phyloP scores from a whole-genome alignment of 1,139 yeast genomes.

The Geotrichum aggregatum region DNA sequence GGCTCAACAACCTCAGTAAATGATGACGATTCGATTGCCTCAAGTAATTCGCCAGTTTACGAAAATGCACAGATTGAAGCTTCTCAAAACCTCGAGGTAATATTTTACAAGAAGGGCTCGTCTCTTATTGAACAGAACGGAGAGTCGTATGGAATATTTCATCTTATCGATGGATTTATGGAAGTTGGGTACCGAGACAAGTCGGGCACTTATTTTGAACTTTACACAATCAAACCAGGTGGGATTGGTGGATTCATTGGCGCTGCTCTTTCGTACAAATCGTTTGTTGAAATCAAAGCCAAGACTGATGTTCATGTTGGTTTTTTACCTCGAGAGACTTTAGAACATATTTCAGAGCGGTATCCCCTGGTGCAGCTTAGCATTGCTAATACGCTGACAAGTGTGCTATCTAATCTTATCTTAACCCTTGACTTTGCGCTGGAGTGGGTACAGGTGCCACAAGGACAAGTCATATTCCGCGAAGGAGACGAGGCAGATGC shows the following conservation, averaged over 20 bases:
- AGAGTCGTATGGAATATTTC: constrained; percentile 68
- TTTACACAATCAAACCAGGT: constrained; percentile 67
- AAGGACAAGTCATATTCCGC: constrained; percentile 73
- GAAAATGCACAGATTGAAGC: constrained; percentile 60
- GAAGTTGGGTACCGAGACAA: constrained; percentile 51
- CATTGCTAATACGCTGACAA: constrained; percentile 68
- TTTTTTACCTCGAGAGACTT: constrained; percentile 56
- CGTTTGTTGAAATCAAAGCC: constrained; percentile 68
- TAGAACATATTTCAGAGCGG: constrained; percentile 67
- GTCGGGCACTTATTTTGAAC: constrained; percentile 38
- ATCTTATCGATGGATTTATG: constrained; percentile 70
- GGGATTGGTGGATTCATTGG: constrained; percentile 87
- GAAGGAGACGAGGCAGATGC: constrained; percentile 92
- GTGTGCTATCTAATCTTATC: constrained; percentile 61
- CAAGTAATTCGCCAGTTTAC: constrained; percentile 27
- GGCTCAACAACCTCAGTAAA: constrained; percentile 4
- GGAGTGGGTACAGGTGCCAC: constrained; percentile 89
- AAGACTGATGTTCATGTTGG: constrained; percentile 63
- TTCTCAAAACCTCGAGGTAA: constrained; percentile 56
- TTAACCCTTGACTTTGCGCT: constrained; percentile 81
- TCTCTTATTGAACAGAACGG: constrained; percentile 61
- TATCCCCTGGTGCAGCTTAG: constrained; percentile 72
- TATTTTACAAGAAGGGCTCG: constrained; percentile 52
- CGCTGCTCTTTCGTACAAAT: constrained; percentile 70
- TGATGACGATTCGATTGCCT: constrained; percentile 19